phyloP scores from a whole-genome alignment of 2,329 filamentous ascomycete genomes.

The Aspergillus hortae region DNA sequence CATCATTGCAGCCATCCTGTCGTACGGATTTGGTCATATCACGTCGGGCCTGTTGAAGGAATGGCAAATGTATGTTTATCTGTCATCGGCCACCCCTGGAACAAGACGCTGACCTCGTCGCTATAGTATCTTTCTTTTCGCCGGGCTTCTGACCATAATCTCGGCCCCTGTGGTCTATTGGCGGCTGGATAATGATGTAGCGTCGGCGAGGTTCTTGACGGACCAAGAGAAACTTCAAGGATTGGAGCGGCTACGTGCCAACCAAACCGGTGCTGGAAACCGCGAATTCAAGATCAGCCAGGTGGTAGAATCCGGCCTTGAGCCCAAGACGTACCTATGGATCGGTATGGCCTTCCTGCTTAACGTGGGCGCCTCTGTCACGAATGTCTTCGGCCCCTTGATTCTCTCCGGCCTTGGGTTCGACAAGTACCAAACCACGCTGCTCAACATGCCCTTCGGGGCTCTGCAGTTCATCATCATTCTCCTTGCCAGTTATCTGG shows the following conservation, averaged over 20 bases:
- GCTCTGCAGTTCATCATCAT: conserved; percentile 59
- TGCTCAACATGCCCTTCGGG: conserved; percentile 67
- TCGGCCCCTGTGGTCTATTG: conserved; percentile 58
- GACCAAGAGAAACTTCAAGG: conserved; percentile 46
- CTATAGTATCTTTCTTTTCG: conserved; percentile 57
- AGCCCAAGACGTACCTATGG: conserved; percentile 56
- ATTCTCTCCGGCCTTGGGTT: conserved; percentile 61
- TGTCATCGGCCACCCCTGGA: background rate
- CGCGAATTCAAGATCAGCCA: conserved; percentile 47
- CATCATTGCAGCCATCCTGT: conserved; percentile 55
- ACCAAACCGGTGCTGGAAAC: conserved; percentile 46
- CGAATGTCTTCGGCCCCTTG: conserved; percentile 63
- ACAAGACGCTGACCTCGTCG: background rate
- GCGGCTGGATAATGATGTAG: conserved; percentile 56
- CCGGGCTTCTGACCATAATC: conserved; percentile 58
- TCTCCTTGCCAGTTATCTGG: conserved; percentile 56
- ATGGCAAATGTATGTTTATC: conserved; percentile 47
- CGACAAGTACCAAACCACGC: conserved; percentile 54
- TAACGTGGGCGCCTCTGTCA: conserved; percentile 62
- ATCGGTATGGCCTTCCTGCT: conserved; percentile 58
- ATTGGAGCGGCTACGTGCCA: conserved; percentile 49
- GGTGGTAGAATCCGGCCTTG: conserved; percentile 39
- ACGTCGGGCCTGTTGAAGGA: conserved; percentile 39
- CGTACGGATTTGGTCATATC: conserved; percentile 57
- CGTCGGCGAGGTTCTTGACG: conserved; percentile 48